These are phyloP conservation scores for Tolypocladium pustulatum DNA, from an alignment of 2,329 filamentous ascomycete genomes.

Conservation along the genomic window DNA sequence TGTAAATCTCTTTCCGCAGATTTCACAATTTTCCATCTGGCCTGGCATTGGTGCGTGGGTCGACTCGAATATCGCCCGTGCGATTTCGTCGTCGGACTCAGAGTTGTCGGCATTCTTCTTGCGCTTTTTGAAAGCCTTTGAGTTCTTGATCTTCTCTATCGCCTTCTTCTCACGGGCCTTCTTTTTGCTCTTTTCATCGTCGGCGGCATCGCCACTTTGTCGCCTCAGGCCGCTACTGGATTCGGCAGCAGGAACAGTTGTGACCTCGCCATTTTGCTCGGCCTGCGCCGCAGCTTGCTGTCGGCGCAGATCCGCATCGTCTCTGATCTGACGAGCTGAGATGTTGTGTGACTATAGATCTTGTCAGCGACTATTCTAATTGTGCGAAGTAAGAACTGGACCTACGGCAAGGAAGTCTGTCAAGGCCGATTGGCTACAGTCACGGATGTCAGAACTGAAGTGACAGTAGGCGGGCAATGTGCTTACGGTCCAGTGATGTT, in stretches of 20 bases:
- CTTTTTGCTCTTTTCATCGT: slow-evolving; percentile 20
- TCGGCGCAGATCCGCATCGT: slow-evolving; percentile 36
- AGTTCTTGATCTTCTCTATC: slow-evolving; percentile 51
- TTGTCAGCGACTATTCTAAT: slow-evolving; percentile 9
- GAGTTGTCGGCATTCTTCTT: slow-evolving; percentile 28
- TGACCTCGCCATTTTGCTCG: slow-evolving; percentile 11
- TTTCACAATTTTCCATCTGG: slow-evolving; percentile 79
- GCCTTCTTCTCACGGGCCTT: slow-evolving; percentile 39
- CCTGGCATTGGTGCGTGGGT: slow-evolving; percentile 54
- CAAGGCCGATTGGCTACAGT: slow-evolving; percentile 36
- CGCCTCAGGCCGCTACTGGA: slow-evolving; percentile 16
- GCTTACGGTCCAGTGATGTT: slow-evolving; percentile 29
- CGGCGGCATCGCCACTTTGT: slow-evolving; percentile 13
- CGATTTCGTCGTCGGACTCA: slow-evolving; percentile 41
- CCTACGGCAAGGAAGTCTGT: slow-evolving; percentile 42
- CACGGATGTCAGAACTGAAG: slow-evolving; percentile 3
- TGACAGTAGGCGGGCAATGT: not conserved
- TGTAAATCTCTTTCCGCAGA: slow-evolving; percentile 80
- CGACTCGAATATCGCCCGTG: slow-evolving; percentile 36
- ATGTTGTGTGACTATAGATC: slow-evolving; percentile 56
- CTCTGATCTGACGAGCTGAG: slow-evolving; percentile 45
- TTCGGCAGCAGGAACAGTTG: slow-evolving; percentile 7
- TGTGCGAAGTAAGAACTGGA: not conserved
- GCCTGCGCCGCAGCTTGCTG: slow-evolving; percentile 22
- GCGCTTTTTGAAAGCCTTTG: slow-evolving; percentile 46